A percentile compares a stretch with the other conserved stretches of the same genome.
These are phyloP conservation scores for Sporothrix inflata DNA, from an alignment of 2,329 filamentous ascomycete species.

Conservation along the genomic window DNA sequence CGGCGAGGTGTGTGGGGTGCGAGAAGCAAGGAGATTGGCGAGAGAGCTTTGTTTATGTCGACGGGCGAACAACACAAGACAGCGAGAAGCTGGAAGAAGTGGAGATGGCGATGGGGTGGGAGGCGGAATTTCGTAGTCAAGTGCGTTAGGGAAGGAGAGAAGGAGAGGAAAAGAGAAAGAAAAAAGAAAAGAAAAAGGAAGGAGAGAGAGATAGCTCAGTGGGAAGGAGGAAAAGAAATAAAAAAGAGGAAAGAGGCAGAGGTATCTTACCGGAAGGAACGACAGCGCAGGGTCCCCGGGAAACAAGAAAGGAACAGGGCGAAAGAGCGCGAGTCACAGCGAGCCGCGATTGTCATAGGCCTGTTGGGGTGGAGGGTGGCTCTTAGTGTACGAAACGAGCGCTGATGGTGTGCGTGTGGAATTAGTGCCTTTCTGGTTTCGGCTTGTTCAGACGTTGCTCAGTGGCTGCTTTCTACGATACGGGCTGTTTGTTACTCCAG, in stretches of 20 bases:
- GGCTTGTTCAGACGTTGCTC: slow-evolving; percentile 2
- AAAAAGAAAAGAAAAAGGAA: neutral
- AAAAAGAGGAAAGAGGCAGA: neutral
- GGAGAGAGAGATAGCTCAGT: too few species aligned
- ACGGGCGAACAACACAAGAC: slow-evolving; percentile 29
- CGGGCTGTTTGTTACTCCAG: neutral
- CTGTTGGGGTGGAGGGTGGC: slow-evolving; percentile 27
- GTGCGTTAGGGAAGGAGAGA: neutral
- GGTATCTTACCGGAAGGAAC: neutral
- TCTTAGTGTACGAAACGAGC: slow-evolving; percentile 21
- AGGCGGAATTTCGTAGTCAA: neutral
- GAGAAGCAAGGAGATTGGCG: slow-evolving; percentile 27
- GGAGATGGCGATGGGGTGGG: slow-evolving; percentile 6
- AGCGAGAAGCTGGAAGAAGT: slow-evolving; percentile 2
- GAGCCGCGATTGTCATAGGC: slow-evolving; percentile 27
- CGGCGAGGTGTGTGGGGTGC: slow-evolving; percentile 13
- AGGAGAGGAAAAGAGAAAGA: neutral
- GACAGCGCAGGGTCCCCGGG: slow-evolving; percentile 1
- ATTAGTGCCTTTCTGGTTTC: slow-evolving; percentile 13
- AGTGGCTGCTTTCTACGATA: neutral
- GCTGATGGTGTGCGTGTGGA: neutral
- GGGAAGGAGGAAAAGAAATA: slow-evolving; percentile 1
- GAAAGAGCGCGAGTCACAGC: slow-evolving; percentile 31
- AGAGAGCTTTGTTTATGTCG: slow-evolving; percentile 20
- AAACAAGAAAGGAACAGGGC: slow-evolving; percentile 31